These are phyloP conservation scores for Metarhizium robertsii DNA, from an alignment of 2,329 filamentous ascomycete species.

Conservation along the genomic window DNA sequence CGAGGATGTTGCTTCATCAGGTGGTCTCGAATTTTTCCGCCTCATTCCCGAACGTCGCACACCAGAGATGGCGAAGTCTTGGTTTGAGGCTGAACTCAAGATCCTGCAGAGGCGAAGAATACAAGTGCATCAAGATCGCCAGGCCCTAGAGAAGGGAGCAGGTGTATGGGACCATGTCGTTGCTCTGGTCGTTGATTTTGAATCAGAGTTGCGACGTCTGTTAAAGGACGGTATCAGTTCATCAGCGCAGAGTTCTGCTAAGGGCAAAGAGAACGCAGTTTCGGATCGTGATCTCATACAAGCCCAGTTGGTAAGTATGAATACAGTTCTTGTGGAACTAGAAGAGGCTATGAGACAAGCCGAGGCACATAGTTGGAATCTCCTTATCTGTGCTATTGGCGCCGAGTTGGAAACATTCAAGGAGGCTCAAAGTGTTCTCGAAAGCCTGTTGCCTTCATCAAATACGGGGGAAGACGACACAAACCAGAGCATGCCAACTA, in stretches of 20 bases:
- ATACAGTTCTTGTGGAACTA: conserved; percentile 43
- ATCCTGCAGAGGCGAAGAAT: conserved; percentile 44
- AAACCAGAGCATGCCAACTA: not conserved
- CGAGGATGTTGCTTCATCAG: conserved; percentile 18
- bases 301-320: conserved; percentile 46
- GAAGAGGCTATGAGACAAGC: conserved; percentile 44
- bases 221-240: conserved; percentile 29
- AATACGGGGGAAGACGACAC: not conserved
- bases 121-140: conserved; percentile 50
- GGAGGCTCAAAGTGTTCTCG: conserved; percentile 50
- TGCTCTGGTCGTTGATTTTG: conserved; percentile 52
- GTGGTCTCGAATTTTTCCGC: conserved; percentile 45
- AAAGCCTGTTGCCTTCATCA: not conserved
- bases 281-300: conserved; percentile 30
- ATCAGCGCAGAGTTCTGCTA: conserved; percentile 10
- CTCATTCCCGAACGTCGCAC: conserved; percentile 58
- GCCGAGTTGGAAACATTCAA: conserved; percentile 62
- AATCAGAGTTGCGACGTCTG: conserved; percentile 48
- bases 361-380: conserved; percentile 58
- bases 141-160: conserved; percentile 58
- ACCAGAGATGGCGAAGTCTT: conserved; percentile 58
- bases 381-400: conserved; percentile 66
- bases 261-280: conserved; percentile 20
- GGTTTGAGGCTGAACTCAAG: conserved; percentile 57
- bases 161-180: conserved; percentile 57